A percentile compares a stretch with the other conserved stretches of the same genome.
Evolutionary conservation across 2,329 filamentous ascomycete species (phyloP).

Genomic region (Xylaria sp.): DNA sequence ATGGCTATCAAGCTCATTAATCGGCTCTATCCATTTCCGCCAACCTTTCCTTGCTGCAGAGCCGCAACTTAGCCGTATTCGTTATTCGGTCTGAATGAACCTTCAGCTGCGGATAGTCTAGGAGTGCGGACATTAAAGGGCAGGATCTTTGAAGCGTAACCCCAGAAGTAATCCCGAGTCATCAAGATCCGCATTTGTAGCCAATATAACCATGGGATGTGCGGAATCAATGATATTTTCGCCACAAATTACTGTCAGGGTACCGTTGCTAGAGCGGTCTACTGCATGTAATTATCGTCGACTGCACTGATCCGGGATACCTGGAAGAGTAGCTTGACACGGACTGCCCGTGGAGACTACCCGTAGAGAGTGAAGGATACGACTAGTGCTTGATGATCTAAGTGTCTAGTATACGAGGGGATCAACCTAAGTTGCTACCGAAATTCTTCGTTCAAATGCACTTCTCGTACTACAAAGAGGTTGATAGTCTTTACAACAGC

Average conservation of each 20-base stretch:
- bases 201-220: background rate
- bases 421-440: background rate
- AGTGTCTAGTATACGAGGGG: background rate
- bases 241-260: background rate
- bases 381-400: background rate
- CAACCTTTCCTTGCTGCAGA: conserved; percentile 10
- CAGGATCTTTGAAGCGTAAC: background rate
- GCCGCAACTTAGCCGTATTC: conserved; percentile 19
- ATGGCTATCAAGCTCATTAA: background rate
- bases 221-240: background rate
- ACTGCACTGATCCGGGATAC: conserved; percentile 4
- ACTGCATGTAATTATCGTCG: background rate
- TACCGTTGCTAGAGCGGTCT: background rate
- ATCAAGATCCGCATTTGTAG: background rate
- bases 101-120: background rate
- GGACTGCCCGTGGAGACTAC: conserved; percentile 11
- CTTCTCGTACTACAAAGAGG: background rate
- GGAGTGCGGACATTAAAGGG: background rate
- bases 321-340: conserved; percentile 17
- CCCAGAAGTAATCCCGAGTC: background rate
- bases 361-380: background rate
- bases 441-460: background rate
- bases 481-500: background rate
- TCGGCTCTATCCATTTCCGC: background rate
- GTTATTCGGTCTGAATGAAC: background rate